Evolutionary conservation across 768 basidiomycete genomes (phyloP), one percentile per base, ranked within the genome.

Genomic region (Auricularia sp.): DNA sequence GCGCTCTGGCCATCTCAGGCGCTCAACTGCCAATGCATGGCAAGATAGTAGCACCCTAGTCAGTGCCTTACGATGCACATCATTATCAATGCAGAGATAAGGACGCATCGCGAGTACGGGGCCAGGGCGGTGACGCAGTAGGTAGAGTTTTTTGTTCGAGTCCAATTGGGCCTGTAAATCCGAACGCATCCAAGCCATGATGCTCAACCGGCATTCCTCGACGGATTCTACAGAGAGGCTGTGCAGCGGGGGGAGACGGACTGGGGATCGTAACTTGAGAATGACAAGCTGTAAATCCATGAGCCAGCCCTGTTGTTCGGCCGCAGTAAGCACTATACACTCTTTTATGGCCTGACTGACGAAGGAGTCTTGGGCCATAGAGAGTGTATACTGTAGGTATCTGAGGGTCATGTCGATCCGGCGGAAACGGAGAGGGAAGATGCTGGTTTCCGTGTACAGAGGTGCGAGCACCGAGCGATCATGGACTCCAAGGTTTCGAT

Each of bases 371-470:
- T 14, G 2, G n/a, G 59, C 1, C 3, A 29, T 54, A 3, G 39
- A 45, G 1, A 39, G 70, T 56, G 62, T 71, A 72, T 10, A 16
- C 24, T 51, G 47, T 1, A 70, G 65, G 62, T 71, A 71, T 14
- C 64, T 62, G 3, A 75, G 65, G 14, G 68, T 66, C 1, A 73
- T 63, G 2, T 62, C 36, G 16, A 67, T 61, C 10, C 67, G 45
- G 7, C 65, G 67, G 42, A 37, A 68, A 1, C 8, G 35, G 7
- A 68, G 51, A 4, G 67, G 68, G 24, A 51, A 13, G 5, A 68
- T 10, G 18, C 61, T 51, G 3, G 61, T 64, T 58, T 66, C 68
- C 21, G 68, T 66, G 42, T 63, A 68, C 29, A 68, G 68, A 39
- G 62, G 61, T 34, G 64, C 63, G 1, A 29, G 29, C 63, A 61